Evolutionary conservation across 2,329 filamentous ascomycete genomes (phyloP).

Genomic region (Talaromyces rugulosus): DNA sequence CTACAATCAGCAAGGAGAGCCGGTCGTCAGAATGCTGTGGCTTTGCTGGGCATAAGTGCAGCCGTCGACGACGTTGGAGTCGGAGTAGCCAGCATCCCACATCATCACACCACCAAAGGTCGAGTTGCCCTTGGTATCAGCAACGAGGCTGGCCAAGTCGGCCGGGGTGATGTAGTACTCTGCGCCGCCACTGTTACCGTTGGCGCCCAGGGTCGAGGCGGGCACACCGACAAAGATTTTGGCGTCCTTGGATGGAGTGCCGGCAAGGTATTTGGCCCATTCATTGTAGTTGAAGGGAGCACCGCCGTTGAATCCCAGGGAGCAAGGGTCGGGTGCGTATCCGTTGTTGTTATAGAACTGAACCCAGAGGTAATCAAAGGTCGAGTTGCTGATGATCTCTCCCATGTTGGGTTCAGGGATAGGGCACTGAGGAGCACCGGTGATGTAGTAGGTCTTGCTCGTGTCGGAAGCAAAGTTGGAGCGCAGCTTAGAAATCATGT

Average conservation of each 20-base stretch:
- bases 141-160: slow-evolving; percentile 44
- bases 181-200: slow-evolving; percentile 14
- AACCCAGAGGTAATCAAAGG: slow-evolving; percentile 52
- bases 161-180: slow-evolving; percentile 45
- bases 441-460: slow-evolving; percentile 45
- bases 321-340: slow-evolving; percentile 13
- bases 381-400: slow-evolving; percentile 39
- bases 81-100: slow-evolving; percentile 52
- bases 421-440: slow-evolving; percentile 50
- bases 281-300: slow-evolving; percentile 35
- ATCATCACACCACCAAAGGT: slow-evolving; percentile 58
- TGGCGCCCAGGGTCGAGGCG: slow-evolving; percentile 22
- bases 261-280: slow-evolving; percentile 40
- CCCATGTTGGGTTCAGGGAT: slow-evolving; percentile 46
- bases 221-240: slow-evolving; percentile 55
- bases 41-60: slow-evolving; percentile 45
- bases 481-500: slow-evolving; percentile 46
- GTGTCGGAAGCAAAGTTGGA: slow-evolving; percentile 33
- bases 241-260: slow-evolving; percentile 37
- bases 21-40: slow-evolving; percentile 39
- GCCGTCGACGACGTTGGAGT: slow-evolving; percentile 42
- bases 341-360: slow-evolving; percentile 56
- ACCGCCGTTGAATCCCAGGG: slow-evolving; percentile 7
- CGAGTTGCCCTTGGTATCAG: slow-evolving; percentile 35
- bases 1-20: slow-evolving; percentile 4